phyloP scores from a whole-genome alignment of 805 yeast genomes.

The Saturnispora diversa region DNA sequence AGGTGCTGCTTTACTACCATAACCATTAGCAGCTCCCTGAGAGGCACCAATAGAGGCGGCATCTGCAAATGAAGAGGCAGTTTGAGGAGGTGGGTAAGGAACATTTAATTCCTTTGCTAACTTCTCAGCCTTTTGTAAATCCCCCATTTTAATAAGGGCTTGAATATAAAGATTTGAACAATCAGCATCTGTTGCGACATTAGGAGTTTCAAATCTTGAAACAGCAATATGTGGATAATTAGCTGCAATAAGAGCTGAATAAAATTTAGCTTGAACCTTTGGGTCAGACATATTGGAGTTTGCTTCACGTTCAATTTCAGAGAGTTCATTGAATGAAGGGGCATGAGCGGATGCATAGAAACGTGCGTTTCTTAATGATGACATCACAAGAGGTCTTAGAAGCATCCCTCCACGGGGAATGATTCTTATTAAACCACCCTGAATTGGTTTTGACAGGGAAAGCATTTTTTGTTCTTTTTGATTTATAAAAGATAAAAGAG shows the following conservation, averaged over 20 bases:
- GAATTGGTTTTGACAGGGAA: not conserved
- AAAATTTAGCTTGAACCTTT: slow-evolving; percentile 72
- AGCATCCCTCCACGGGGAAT: not conserved
- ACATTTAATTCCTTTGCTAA: slow-evolving; percentile 41
- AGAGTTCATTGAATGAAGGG: slow-evolving; percentile 33
- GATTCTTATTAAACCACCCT: not conserved
- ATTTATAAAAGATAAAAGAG: not conserved
- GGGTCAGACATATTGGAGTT: slow-evolving; percentile 67
- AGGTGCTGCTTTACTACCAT: slow-evolving; percentile 72
- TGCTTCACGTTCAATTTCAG: slow-evolving; percentile 76
- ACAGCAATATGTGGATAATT: slow-evolving; percentile 95
- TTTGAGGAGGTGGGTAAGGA: slow-evolving; percentile 11
- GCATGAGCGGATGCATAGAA: slow-evolving; percentile 15
- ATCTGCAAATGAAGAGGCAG: slow-evolving; percentile 7
- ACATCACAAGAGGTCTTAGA: not conserved
- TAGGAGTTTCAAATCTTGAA: slow-evolving; percentile 88
- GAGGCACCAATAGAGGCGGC: slow-evolving; percentile 3
- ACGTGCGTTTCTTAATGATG: not conserved
- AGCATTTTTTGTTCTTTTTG: not conserved
- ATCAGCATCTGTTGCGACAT: slow-evolving; percentile 76
- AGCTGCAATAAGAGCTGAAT: slow-evolving; percentile 60
- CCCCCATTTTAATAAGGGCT: slow-evolving; percentile 74
- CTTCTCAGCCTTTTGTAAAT: slow-evolving; percentile 67
- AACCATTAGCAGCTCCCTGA: slow-evolving; percentile 13
- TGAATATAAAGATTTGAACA: slow-evolving; percentile 73